Evolutionary conservation across 495 filamentous ascomycete species (phyloP).

Genomic region (Bacidia rubella): DNA sequence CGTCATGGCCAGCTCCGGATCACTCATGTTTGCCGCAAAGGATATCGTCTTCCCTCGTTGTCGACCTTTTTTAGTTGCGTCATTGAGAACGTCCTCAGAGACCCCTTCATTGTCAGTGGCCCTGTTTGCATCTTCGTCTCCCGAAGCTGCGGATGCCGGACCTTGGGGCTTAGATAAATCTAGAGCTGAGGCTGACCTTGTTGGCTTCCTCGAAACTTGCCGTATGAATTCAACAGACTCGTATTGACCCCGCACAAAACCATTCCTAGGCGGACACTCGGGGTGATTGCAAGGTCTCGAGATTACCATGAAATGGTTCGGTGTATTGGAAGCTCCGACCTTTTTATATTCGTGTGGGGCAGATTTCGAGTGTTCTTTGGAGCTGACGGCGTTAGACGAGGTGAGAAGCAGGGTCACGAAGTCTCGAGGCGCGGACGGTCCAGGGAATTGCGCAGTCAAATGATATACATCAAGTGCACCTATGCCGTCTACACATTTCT

Average conservation of each 20-base stretch:
- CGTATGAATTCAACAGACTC: slow-evolving; percentile 87
- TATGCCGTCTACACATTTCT: slow-evolving; percentile 34
- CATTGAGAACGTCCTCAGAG: too few species aligned
- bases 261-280: slow-evolving; percentile 48
- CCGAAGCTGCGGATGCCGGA: slow-evolving; percentile 8
- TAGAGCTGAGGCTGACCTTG: slow-evolving; percentile 22
- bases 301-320: slow-evolving; percentile 68
- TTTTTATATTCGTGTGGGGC: slow-evolving; percentile 19
- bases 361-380: slow-evolving; percentile 14
- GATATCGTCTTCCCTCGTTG: slow-evolving; percentile 35
- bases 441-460: slow-evolving; percentile 78
- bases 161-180: slow-evolving; percentile 18
- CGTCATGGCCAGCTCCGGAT: slow-evolving; percentile 26
- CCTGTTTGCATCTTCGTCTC: slow-evolving; percentile 12
- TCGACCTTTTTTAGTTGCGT: slow-evolving; percentile 12
- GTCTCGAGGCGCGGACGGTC: slow-evolving; percentile 74
- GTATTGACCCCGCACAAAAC: slow-evolving; percentile 72
- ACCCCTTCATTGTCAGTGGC: neutral
- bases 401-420: slow-evolving; percentile 69
- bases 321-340: slow-evolving; percentile 12
- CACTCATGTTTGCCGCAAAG: slow-evolving; percentile 28
- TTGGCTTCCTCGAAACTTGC: slow-evolving; percentile 47
- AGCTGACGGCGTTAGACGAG: slow-evolving; percentile 24
- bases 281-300: slow-evolving; percentile 72
- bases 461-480: slow-evolving; percentile 62